Conservation (phyloP, 805 yeast genomes). For the Cephaloascus albidus region DNA sequence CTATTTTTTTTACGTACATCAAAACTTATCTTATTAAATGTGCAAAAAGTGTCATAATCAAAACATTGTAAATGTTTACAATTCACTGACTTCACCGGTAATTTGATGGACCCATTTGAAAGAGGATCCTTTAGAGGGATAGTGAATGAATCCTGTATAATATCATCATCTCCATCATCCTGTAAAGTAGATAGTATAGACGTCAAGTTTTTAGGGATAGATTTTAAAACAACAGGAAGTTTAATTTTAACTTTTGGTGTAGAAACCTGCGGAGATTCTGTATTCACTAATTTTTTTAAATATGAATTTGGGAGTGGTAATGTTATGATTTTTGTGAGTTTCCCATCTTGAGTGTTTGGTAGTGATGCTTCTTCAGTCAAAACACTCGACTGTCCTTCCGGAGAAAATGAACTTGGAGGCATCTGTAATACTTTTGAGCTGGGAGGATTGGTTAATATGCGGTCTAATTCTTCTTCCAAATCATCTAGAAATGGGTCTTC, state of each 20-base stretch:
- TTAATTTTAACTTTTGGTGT: not conserved
- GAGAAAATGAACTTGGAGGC: not conserved
- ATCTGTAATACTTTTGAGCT: not conserved
- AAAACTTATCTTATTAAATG: not conserved
- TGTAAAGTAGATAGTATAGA: not conserved
- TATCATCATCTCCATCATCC: not conserved
- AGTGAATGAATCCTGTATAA: not conserved
- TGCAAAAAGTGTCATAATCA: not conserved
- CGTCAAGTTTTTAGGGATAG: not conserved
- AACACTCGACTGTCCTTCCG: not conserved
- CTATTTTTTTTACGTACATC: not conserved
- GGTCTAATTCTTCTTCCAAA: not conserved
- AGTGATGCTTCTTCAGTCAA: not conserved
- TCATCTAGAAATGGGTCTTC: not conserved
- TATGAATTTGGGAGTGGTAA: not conserved
- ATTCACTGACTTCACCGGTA: not conserved
- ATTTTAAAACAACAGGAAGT: not conserved
- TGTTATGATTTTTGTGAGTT: not conserved
- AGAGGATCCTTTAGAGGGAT: not conserved
- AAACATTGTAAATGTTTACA: slow-evolving; percentile 1
- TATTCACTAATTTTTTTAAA: not conserved
- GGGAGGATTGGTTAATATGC: not conserved
- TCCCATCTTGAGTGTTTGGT: not conserved
- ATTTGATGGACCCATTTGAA: not conserved
- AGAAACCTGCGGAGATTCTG: not conserved